These are phyloP conservation scores for Crepidotus variabilis DNA, from an alignment of 768 basidiomycete genomes.

Conservation along the genomic window DNA sequence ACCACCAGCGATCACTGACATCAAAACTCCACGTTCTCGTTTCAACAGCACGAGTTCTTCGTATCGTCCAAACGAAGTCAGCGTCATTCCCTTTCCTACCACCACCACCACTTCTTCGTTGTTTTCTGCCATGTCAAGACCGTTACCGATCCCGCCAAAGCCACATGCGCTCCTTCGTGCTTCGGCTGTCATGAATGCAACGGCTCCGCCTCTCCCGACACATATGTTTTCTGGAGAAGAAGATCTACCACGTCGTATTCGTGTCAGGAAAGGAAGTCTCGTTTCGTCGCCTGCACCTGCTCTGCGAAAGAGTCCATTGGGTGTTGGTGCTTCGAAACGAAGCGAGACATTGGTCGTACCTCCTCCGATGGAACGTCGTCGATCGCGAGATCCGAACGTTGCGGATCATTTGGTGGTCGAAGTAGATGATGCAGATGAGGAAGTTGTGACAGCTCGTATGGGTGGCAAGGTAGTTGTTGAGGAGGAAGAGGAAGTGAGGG, in stretches of 20 bases:
- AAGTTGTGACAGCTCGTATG: not conserved
- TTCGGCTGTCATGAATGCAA: not conserved
- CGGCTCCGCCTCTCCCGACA: not conserved
- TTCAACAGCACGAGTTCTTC: not conserved
- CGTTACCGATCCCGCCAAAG: conserved; percentile 2
- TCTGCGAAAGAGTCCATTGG: not conserved
- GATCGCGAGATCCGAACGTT: conserved; percentile 6
- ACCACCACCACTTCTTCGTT: not conserved
- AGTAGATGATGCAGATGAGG: not conserved
- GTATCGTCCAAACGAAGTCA: conserved; percentile 1
- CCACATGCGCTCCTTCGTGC: conserved; percentile 3
- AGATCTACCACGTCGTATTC: not conserved
- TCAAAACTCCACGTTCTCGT: not conserved
- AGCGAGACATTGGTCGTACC: not conserved
- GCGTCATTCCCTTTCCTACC: conserved; percentile 12
- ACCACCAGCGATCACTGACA: not conserved
- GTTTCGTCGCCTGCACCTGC: not conserved
- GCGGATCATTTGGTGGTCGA: conserved; percentile 7
- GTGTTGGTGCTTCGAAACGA: not conserved
- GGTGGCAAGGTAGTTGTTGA: not conserved
- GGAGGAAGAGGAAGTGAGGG: not conserved
- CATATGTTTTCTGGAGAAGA: not conserved
- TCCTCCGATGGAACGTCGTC: conserved; percentile 5
- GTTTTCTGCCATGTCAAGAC: not conserved
- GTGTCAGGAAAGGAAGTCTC: not conserved